Base-by-base conservation (phyloP, 176 grass and related monocot species). In the Secale cereale region DNA sequence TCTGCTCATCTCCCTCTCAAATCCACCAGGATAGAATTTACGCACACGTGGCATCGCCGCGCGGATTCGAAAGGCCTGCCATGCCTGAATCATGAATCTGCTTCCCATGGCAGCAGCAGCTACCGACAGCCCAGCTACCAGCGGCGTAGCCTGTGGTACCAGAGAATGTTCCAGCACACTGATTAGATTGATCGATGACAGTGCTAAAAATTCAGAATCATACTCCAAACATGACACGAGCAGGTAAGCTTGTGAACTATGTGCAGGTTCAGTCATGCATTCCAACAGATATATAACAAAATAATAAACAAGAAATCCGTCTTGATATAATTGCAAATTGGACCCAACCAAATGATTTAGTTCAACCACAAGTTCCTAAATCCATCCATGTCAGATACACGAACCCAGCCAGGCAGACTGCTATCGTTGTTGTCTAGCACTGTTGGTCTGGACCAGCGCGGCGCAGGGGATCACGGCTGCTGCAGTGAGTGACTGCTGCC, bases 21-120 rank as follows among this genome's bases (percentile, higher is more conserved):
- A 99, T 16, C 93, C 97, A 5, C 97, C 93, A 37, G 91, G 91
- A 10, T 99, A 99, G 86, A 99, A 99, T 0, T 76, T 52, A 11
- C 97, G 91, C 15, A 89, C 69, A 14, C 28, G 84, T 45, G 93
- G 91, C 72, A 88, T 83, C 16, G 82, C 87, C 1, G 89, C 79
- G 2, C 90, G 86, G 52, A 76, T 78, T 72, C 78, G 87, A 37
- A 91, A 94, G 39, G 85, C 59, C 77, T 96, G 94, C 89, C 93
- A 96, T 86, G 93, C 91, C 63, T 74, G 89, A 63, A 97, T 41
- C 86, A 94, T 87, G 77, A 59, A 91, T 81, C 90, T 88, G 84
- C 90, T 87, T 57, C 91, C 77, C 63, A 94, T 19, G 28, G 97
- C 97, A 14, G 91, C 90, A 6, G 91, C 97, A 76, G 93, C 91